Conservation (phyloP, 2,329 filamentous ascomycete genomes). For the Clonostachys byssicola region DNA sequence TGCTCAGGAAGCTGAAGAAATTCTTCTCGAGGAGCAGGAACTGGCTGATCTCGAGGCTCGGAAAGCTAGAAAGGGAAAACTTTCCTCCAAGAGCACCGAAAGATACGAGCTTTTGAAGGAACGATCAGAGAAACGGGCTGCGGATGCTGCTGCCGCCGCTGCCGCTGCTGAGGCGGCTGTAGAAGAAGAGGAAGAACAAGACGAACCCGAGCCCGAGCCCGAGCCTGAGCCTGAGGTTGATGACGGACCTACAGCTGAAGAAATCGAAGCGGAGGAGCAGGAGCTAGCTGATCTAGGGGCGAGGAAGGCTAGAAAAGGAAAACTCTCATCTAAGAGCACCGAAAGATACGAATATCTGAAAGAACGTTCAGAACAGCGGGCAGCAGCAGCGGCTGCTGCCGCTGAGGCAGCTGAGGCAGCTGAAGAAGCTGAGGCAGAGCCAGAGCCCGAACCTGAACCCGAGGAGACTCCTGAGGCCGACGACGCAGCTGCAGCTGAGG, state of each 20-base stretch:
- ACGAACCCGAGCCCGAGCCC: neutral
- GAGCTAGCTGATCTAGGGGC: slow-evolving; percentile 13
- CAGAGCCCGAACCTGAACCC: neutral
- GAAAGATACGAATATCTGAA: slow-evolving; percentile 8
- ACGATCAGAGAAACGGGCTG: slow-evolving; percentile 9
- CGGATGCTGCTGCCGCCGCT: slow-evolving; percentile 21
- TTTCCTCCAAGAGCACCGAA: slow-evolving; percentile 13
- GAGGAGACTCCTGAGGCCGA: slow-evolving; percentile 12
- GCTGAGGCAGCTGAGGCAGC: slow-evolving; percentile 29
- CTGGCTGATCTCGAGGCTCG: slow-evolving; percentile 17
- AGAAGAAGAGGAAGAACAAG: slow-evolving; percentile 11
- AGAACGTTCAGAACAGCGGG: slow-evolving; percentile 10
- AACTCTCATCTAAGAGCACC: slow-evolving; percentile 11
- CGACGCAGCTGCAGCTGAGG: slow-evolving; percentile 5
- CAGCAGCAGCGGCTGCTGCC: slow-evolving; percentile 20
- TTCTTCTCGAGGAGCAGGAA: slow-evolving; percentile 10
- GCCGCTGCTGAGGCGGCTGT: slow-evolving; percentile 17
- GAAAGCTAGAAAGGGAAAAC: slow-evolving; percentile 18
- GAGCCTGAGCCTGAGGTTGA: slow-evolving; percentile 20
- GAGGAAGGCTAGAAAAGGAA: slow-evolving; percentile 29
- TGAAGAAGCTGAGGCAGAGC: slow-evolving; percentile 12
- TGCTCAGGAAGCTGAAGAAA: slow-evolving; percentile 15
- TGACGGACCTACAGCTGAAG: slow-evolving; percentile 3
- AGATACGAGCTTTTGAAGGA: slow-evolving; percentile 15
- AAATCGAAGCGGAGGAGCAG: slow-evolving; percentile 17